phyloP scores from a whole-genome alignment of 352 stramenopile genomes.

The Phytopythium aichiense region DNA sequence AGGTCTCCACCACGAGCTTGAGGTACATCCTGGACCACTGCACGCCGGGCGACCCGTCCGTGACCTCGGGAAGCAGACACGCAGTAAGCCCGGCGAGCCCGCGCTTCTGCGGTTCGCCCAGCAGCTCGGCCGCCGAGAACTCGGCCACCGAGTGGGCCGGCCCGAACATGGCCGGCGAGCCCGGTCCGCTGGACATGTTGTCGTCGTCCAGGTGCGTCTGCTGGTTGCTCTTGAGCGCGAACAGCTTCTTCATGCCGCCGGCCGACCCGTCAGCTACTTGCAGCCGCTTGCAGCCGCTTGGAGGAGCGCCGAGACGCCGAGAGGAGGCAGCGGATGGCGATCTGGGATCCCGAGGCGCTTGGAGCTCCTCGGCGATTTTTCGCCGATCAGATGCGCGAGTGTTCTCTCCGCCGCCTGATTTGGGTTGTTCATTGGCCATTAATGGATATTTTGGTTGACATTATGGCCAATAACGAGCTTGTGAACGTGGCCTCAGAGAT shows the following conservation, averaged over 20 bases:
- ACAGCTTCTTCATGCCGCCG: constrained; percentile 25
- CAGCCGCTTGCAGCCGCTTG: neutral
- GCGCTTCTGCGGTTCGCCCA: constrained; percentile 56
- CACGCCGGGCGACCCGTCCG: constrained; percentile 52
- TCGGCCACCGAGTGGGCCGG: neutral
- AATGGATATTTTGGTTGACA: no score
- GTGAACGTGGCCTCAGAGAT: neutral
- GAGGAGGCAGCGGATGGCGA: no score
- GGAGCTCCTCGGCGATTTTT: neutral
- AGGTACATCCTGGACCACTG: constrained; percentile 67
- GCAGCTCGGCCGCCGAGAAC: constrained; percentile 21
- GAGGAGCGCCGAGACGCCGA: no score
- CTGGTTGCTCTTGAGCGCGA: constrained; percentile 11
- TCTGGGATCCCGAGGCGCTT: neutral
- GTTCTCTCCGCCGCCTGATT: neutral
- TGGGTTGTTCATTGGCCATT: neutral
- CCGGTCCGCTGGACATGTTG: neutral
- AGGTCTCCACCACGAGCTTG: constrained; percentile 55
- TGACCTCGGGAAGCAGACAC: constrained; percentile 59
- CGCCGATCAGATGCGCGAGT: neutral
- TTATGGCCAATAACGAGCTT: no score
- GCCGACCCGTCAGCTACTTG: neutral
- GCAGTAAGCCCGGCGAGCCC: constrained; percentile 62
- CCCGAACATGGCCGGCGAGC: neutral
- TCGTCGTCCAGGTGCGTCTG: constrained; percentile 1